phyloP scores from a whole-genome alignment of 371 early-diverging fungal species.

The Dichotomocladium elegans region DNA sequence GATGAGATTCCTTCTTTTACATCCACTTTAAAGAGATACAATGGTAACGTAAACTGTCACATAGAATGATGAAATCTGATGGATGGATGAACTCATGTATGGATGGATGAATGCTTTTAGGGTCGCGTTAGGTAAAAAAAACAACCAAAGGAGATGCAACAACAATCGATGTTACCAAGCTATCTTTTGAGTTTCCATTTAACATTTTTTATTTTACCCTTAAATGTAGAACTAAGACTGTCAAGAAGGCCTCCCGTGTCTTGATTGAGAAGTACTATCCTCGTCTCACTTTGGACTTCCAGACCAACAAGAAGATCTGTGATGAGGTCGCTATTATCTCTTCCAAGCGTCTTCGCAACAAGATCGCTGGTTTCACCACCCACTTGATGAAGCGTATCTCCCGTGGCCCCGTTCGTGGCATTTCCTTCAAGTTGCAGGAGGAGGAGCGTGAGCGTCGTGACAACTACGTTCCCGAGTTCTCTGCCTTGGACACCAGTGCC shows the following conservation, averaged over 20 bases:
- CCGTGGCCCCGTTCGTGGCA: conserved; percentile 98
- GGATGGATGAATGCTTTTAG: conserved; percentile 26
- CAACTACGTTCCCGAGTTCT: conserved; percentile 99
- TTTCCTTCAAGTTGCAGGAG: conserved; percentile 99
- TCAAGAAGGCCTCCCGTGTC: conserved; percentile 99
- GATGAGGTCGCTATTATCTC: conserved; percentile 98
- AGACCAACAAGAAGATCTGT: conserved; percentile 99
- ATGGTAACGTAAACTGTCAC: neutral
- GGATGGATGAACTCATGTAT: conserved; percentile 16
- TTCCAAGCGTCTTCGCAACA: conserved; percentile 99
- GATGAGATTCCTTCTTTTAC: no score
- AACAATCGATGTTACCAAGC: neutral
- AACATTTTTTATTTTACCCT: neutral
- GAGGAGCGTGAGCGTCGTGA: conserved; percentile 99
- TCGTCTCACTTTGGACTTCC: conserved; percentile 99
- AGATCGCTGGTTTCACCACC: conserved; percentile 99
- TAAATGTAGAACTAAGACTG: conserved; percentile 89
- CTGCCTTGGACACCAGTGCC: conserved; percentile 92
- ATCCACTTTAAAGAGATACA: conserved; percentile 4
- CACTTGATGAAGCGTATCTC: conserved; percentile 99
- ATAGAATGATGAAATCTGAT: neutral
- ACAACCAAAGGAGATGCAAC: neutral
- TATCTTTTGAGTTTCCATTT: neutral
- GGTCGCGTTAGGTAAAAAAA: conserved; percentile 28
- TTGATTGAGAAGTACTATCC: conserved; percentile 99